These are phyloP conservation scores for Geopyxis carbonaria DNA, from an alignment of 495 filamentous ascomycete genomes.

Conservation along the genomic window DNA sequence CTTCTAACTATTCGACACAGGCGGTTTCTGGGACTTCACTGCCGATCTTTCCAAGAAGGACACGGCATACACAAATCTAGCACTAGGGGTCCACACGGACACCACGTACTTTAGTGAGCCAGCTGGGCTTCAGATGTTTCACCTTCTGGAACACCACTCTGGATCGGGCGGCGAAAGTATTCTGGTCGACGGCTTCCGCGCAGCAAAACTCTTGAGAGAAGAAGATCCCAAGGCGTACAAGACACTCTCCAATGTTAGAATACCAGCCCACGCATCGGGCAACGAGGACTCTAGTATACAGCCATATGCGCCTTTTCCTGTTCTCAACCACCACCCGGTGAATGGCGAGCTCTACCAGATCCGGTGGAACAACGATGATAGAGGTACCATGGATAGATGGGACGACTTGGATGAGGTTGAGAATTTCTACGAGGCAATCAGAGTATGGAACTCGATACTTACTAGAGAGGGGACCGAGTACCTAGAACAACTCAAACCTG, in stretches of 20 bases:
- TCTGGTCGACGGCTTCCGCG: conserved; percentile 69
- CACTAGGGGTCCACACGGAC: conserved; percentile 68
- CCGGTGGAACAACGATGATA: conserved; percentile 84
- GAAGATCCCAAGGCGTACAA: conserved; percentile 35
- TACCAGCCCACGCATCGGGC: conserved; percentile 67
- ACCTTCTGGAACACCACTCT: conserved; percentile 60
- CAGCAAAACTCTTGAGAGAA: conserved; percentile 38
- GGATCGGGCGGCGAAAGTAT: conserved; percentile 52
- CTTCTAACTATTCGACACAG: conserved; percentile 1
- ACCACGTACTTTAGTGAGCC: conserved; percentile 89
- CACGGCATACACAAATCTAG: conserved; percentile 76
- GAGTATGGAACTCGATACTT: conserved; percentile 45
- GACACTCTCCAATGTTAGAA: conserved; percentile 32
- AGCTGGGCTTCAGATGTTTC: conserved; percentile 75
- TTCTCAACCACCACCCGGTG: conserved; percentile 39
- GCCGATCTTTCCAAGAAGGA: conserved; percentile 75
- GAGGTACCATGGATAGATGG: conserved; percentile 40
- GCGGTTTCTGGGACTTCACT: conserved; percentile 88
- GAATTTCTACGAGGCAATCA: conserved; percentile 62
- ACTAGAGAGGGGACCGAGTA: conserved; percentile 39
- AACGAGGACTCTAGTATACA: conserved; percentile 67
- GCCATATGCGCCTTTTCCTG: conserved; percentile 46
- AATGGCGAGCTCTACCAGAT: conserved; percentile 41
- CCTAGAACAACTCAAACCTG: conserved; percentile 63
- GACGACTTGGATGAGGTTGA: conserved; percentile 28